phyloP scores from a whole-genome alignment of 768 basidiomycete genomes.

The Mycena chlorophos region DNA sequence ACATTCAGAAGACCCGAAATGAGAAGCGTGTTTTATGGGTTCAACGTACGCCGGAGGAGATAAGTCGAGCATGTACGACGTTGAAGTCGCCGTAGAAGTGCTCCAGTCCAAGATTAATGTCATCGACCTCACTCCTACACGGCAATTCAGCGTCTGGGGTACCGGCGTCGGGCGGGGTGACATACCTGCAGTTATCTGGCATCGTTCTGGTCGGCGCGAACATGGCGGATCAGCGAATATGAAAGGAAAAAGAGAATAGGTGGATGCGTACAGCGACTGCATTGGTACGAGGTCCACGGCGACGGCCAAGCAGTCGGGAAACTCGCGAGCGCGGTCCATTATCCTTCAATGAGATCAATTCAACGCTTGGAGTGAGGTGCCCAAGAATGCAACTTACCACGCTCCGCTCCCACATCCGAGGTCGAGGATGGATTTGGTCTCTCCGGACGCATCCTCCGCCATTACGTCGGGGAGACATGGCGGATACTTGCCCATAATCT shows the following conservation, averaged over 20 bases:
- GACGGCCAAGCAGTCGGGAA: conserved; percentile 65
- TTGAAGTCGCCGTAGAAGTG: conserved; percentile 81
- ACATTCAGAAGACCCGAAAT: conserved; percentile 16
- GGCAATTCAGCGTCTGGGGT: conserved; percentile 10
- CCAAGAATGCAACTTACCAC: too few relatives aligned
- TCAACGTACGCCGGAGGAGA: conserved; percentile 67
- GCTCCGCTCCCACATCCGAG: conserved; percentile 79
- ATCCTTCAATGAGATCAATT: too few relatives aligned
- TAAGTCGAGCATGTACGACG: conserved; percentile 70
- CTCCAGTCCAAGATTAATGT: conserved; percentile 81
- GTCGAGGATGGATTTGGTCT: conserved; percentile 66
- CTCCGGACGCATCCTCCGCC: conserved; percentile 55
- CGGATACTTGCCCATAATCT: conserved; percentile 68
- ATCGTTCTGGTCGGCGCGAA: conserved; percentile 46
- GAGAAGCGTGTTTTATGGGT: conserved; percentile 6
- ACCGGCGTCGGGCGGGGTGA: conserved; percentile 1
- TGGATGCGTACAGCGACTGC: conserved; percentile 62
- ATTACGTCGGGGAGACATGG: conserved; percentile 58
- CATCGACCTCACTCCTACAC: conserved; percentile 76
- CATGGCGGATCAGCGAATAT: conserved; percentile 19
- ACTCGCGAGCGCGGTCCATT: conserved; percentile 70
- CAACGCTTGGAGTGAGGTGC: too few relatives aligned
- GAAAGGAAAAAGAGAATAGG: conserved; percentile 16
- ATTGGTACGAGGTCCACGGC: conserved; percentile 82
- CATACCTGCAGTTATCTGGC: conserved; percentile 71